Percentiles rank a stretch among this genome's conserved stretches.
phyloP scores from a whole-genome alignment of 306 rosid species.

The Glycine soja region DNA sequence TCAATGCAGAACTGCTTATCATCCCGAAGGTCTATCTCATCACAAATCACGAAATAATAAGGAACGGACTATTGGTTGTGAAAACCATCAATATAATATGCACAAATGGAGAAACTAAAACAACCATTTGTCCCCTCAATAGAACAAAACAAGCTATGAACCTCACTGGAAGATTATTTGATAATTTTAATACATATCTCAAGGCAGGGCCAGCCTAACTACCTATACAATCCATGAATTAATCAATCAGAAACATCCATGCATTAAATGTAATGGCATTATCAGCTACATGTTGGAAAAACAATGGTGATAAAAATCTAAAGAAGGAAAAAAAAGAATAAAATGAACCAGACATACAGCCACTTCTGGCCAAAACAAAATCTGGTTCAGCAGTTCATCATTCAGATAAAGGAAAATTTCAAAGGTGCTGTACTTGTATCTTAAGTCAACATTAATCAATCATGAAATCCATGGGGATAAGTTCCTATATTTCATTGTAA shows the following conservation, averaged over 20 bases:
- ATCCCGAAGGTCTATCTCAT: constrained; percentile 92
- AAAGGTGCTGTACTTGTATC: not conserved
- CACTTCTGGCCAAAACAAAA: not conserved
- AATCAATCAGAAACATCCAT: constrained; percentile 31
- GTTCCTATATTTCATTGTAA: constrained; percentile 28
- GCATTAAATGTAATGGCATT: constrained; percentile 12
- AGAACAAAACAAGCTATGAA: constrained; percentile 13
- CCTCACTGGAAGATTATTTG: constrained; percentile 23
- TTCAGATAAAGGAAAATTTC: constrained; percentile 19
- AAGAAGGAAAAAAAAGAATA: constrained; percentile 3
- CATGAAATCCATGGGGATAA: constrained; percentile 22
- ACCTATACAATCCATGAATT: constrained; percentile 16
- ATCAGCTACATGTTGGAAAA: constrained; percentile 14
- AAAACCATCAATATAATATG: constrained; percentile 20
- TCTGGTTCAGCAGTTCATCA: constrained; percentile 16
- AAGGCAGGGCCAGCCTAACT: constrained; percentile 25
- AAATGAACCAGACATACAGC: constrained; percentile 22
- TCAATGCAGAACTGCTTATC: constrained; percentile 94
- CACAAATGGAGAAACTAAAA: constrained; percentile 20
- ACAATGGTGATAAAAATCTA: constrained; percentile 5
- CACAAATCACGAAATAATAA: constrained; percentile 43
- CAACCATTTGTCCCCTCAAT: constrained; percentile 9
- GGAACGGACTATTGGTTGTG: not conserved
- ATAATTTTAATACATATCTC: constrained; percentile 14
- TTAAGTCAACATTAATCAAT: constrained; percentile 25